Evolutionary conservation across 441 rosid genomes (phyloP).

Genomic region (Erodium trifolium): DNA sequence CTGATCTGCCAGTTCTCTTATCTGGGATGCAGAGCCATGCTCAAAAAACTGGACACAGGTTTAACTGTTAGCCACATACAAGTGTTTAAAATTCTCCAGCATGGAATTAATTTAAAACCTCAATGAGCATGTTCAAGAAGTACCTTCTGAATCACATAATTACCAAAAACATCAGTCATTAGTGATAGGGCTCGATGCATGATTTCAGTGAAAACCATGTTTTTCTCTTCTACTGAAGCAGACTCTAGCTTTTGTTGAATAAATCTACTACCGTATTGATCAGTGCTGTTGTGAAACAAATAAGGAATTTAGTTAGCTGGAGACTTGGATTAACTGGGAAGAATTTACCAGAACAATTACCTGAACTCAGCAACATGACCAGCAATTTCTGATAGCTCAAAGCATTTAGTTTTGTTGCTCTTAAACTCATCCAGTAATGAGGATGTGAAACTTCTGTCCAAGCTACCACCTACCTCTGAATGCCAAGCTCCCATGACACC

Average conservation of each 20-base stretch:
- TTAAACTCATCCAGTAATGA: conserved; percentile 61
- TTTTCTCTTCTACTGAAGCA: conserved; percentile 52
- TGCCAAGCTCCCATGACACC: conserved; percentile 55
- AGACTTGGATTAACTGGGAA: neutral
- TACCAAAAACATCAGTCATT: conserved; percentile 84
- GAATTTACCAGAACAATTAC: conserved; percentile 19
- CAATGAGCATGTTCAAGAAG: conserved; percentile 5
- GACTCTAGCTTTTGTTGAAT: conserved; percentile 80
- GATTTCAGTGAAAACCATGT: conserved; percentile 61
- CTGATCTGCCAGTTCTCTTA: conserved; percentile 63
- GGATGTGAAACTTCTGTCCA: conserved; percentile 46
- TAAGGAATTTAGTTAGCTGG: neutral
- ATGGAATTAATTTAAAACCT: conserved; percentile 7
- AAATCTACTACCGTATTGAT: conserved; percentile 73
- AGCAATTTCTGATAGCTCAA: conserved; percentile 59
- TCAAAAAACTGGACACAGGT: conserved; percentile 54
- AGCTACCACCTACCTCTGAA: conserved; percentile 37
- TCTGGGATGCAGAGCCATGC: conserved; percentile 62
- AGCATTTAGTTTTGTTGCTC: conserved; percentile 61
- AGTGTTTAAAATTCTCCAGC: neutral
- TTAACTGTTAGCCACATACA: neutral
- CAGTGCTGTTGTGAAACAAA: conserved; percentile 35
- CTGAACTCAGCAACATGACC: conserved; percentile 80
- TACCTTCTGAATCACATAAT: conserved; percentile 81
- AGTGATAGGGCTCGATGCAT: conserved; percentile 56